Evolutionary conservation across 176 grass and related monocot species (phyloP).

Genomic region (Triticum monococcum): DNA sequence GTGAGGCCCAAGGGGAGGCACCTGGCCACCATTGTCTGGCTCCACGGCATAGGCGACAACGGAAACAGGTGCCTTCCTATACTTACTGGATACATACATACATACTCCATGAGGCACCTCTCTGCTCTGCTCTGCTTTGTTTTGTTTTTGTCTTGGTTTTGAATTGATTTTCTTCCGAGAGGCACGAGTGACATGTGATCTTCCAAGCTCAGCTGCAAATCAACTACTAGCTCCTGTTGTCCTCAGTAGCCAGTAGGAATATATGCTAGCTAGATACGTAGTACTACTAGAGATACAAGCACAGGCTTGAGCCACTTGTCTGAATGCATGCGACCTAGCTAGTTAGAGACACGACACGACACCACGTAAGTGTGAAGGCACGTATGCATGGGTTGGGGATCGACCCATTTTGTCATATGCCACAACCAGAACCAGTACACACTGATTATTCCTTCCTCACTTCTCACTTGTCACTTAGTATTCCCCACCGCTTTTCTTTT

Average conservation of each 20-base stretch:
- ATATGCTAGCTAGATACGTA: no score
- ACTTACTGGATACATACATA: not conserved
- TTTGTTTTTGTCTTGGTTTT: not conserved
- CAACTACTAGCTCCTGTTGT: not conserved
- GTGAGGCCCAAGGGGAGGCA: constrained; percentile 94
- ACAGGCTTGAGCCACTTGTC: not conserved
- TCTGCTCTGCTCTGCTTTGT: no score
- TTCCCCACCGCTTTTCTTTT: not conserved
- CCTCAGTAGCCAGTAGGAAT: not conserved
- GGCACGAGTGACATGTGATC: not conserved
- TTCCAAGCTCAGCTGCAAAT: not conserved
- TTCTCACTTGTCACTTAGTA: not conserved
- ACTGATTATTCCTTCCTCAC: not conserved
- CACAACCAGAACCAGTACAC: not conserved
- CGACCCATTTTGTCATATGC: not conserved
- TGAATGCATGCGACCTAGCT: not conserved
- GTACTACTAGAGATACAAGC: not conserved
- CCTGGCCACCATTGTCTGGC: constrained; percentile 90
- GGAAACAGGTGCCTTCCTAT: constrained; percentile 54
- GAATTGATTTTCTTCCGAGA: not conserved
- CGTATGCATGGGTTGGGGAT: not conserved
- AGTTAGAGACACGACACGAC: not conserved
- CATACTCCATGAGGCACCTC: not conserved
- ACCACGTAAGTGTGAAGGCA: not conserved
- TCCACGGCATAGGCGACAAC: constrained; percentile 94